Percentiles rank a stretch among this genome's conserved stretches.
Conservation (phyloP, 768 basidiomycete genomes). For the Lentinula boryana region DNA sequence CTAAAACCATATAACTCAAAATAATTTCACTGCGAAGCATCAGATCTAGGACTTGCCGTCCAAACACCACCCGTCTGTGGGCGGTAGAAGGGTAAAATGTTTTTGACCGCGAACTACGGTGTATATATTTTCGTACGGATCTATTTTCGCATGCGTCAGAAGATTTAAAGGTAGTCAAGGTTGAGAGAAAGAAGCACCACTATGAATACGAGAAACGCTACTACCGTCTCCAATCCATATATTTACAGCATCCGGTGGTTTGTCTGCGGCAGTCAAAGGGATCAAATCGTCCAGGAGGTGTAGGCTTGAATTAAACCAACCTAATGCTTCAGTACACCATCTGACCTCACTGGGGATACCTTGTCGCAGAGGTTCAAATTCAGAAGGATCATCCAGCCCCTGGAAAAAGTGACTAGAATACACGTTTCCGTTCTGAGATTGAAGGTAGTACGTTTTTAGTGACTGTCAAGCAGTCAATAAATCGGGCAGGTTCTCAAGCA, state of each 20-base stretch:
- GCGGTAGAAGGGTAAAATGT: constrained; percentile 81
- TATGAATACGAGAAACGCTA: constrained; percentile 83
- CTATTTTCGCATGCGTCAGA: constrained; percentile 24
- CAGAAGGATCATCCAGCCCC: constrained; percentile 34
- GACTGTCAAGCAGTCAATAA: not conserved
- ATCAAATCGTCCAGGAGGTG: not conserved
- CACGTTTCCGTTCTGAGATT: constrained; percentile 90
- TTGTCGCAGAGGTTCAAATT: constrained; percentile 54
- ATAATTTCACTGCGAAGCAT: not conserved
- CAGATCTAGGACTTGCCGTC: constrained; percentile 45
- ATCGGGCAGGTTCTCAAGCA: not conserved
- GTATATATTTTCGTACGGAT: constrained; percentile 94
- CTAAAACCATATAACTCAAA: constrained; percentile 23
- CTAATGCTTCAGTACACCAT: constrained; percentile 77
- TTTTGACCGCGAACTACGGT: constrained; percentile 81
- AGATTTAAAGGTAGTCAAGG: not conserved
- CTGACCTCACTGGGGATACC: constrained; percentile 64
- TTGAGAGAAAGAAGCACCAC: constrained; percentile 39
- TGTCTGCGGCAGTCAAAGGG: constrained; percentile 28
- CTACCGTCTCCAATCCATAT: constrained; percentile 82
- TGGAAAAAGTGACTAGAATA: constrained; percentile 44
- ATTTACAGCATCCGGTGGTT: constrained; percentile 82
- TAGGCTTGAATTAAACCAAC: constrained; percentile 31
- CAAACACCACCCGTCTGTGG: constrained; percentile 83
- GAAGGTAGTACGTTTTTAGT: constrained; percentile 58